Base-by-base conservation (phyloP, 192 early-diverging fungal genomes). In the Backusella morwellensis region DNA sequence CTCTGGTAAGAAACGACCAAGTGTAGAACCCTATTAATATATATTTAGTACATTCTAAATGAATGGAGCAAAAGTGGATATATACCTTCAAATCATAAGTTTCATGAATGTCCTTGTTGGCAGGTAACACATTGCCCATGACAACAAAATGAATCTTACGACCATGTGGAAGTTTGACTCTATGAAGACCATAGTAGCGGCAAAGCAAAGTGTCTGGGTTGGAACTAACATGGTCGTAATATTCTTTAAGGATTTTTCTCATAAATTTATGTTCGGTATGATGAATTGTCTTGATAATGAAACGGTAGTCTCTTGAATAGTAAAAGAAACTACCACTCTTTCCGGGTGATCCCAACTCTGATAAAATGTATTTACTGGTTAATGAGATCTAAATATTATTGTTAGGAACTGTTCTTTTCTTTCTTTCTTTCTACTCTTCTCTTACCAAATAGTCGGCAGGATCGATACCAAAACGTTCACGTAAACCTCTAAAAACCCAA, bases 241-340 rank as follows among this genome's bases (percentile, higher is more conserved):
- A 99, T 73, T 96, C 82, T 70, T 91, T 91, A 74, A 99, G 84
- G 66, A 97, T 94, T 67, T 90, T 88, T 44, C 93, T 88, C 88
- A 98, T 90, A 75, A 96, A 96, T 84, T 96, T 95, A 86, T 99
- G 97, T 81, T 99, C 97, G 1, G 92, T 88, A 79, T 94, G 94
- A 83, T 97, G 95, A 66, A 99, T 95, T 4, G 97, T 98, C 80
- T 99, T 99, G 89, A 99, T 99, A 80, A 99, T 99, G 81, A 96
- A 98, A 23, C 96, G 91, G 84, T 96, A 98, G 88, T 99, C 98
- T 79, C 95, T 90, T 36, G 96, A 97, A 85, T 94, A 99, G 87
- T 98, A 99, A 81, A 99, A 98, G 86, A 98, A 99, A 68, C 90
- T 93, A 35, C 97, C 97, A 75, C 92, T 94, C 83, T 98, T 98